Evolutionary conservation across 2,329 filamentous ascomycete species (phyloP), one percentile per base, ranked within the genome.

Genomic region (Ascochyta fabae): DNA sequence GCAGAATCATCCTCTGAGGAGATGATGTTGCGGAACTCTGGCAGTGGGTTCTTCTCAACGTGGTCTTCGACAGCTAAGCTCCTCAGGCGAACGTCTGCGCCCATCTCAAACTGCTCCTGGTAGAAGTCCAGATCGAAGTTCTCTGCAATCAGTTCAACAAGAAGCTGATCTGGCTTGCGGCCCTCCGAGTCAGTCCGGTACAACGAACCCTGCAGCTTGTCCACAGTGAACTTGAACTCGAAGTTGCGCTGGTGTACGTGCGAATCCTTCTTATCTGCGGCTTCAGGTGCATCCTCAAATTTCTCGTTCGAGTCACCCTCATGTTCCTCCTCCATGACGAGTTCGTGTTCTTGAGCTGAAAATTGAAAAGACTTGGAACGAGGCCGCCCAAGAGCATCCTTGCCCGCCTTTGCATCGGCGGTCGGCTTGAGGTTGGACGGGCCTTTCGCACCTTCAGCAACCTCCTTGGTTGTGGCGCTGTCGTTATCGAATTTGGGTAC

Each of bases 11-110:
- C 87, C 69, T 96, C 94, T 1, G 95, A 97, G 0, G 93, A 96
- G n/a, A 99, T 86, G 46, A 99, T 96, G 24, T 94, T 94, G 77
- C 95, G 96, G 81, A 99, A 99, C 69, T 98, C 94, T 7, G 89
- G 88, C 0, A 91, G 80, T 0, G 92, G 88, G 49, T 94, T 89
- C 62, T 95, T 82, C 64, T 91, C 94, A 8, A 99, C 94, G 70
- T 98, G 93, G 71, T 99, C 95, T 68, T 98, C 94, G 3, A 99
- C 87, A 0, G 89, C 91, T 16, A 99, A 81, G 1, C 92, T 93
- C 13, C 90, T 90, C 9, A 99, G 83, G 0, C 92, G 88, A 24
- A 99, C 91, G 68, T 97, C 91, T 1, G 95, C 94, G 24, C 88
- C 90, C 88, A 99, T 95, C 72, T 99, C 94, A 65, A 89, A 97